These are phyloP conservation scores for Cucumis melo DNA, from an alignment of 306 rosid species.

Conservation along the genomic window DNA sequence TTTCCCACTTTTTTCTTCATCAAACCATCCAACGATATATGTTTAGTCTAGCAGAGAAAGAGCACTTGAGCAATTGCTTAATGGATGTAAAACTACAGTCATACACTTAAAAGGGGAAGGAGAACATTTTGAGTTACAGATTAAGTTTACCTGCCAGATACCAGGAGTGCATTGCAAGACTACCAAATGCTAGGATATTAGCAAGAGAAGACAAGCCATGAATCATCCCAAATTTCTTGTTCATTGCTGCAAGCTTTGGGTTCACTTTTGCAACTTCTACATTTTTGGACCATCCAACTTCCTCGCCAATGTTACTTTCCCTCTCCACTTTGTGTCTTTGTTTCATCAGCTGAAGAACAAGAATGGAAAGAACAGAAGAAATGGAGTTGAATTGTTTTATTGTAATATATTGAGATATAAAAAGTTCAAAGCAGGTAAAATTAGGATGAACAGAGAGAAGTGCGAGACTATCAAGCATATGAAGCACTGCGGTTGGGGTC, in stretches of 20 bases:
- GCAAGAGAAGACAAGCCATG: conserved; percentile 96
- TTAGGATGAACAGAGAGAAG: neutral
- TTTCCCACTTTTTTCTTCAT: neutral
- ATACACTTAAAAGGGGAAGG: conserved; percentile 4
- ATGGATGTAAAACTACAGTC: neutral
- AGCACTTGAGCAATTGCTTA: neutral
- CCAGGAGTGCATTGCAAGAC: conserved; percentile 97
- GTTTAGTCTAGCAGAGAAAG: neutral
- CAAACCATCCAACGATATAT: neutral
- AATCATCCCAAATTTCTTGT: conserved; percentile 97
- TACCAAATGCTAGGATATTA: conserved; percentile 79
- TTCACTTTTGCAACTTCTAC: conserved; percentile 77
- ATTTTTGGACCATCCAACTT: conserved; percentile 89
- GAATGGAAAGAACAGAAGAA: neutral
- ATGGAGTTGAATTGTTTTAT: neutral
- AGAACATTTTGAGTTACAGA: conserved; percentile 26
- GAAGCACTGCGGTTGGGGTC: neutral
- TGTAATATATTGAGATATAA: neutral
- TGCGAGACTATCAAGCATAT: neutral
- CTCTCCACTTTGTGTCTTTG: conserved; percentile 95
- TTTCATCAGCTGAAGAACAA: conserved; percentile 73
- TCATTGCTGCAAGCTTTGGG: conserved; percentile 88
- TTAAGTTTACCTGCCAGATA: conserved; percentile 80
- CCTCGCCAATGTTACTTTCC: conserved; percentile 70
- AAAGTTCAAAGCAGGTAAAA: neutral